These are phyloP conservation scores for Phellopilus nigrolimitatus DNA, from an alignment of 1,284 basidiomycete species.

Conservation along the genomic window DNA sequence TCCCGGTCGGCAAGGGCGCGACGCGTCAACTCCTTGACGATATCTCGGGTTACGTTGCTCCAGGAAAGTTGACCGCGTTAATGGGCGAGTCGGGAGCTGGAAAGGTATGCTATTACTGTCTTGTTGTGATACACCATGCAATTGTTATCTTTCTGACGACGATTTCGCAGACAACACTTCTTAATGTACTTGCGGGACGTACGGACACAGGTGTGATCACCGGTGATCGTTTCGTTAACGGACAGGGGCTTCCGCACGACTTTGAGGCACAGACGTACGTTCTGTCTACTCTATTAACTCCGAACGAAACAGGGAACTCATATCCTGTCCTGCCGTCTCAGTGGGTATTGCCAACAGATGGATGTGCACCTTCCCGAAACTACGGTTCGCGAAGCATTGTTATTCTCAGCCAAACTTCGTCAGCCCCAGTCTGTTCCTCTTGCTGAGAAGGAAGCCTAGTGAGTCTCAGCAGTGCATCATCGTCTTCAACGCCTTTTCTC, in stretches of 20 bases:
- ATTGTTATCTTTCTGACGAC: no score
- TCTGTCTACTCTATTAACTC: slow-evolving; percentile 1
- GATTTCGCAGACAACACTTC: slow-evolving; percentile 64
- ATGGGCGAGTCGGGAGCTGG: slow-evolving; percentile 83
- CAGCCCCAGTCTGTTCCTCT: slow-evolving; percentile 66
- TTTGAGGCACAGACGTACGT: slow-evolving; percentile 68
- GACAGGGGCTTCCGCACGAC: slow-evolving; percentile 61
- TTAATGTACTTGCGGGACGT: slow-evolving; percentile 82
- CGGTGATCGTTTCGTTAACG: slow-evolving; percentile 79
- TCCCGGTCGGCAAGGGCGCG: slow-evolving; percentile 52
- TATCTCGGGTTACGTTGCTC: slow-evolving; percentile 80
- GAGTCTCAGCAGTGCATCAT: no score
- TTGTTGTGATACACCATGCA: slow-evolving; percentile 25
- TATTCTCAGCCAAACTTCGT: slow-evolving; percentile 78
- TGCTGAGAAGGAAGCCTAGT: slow-evolving; percentile 78
- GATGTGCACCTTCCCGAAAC: slow-evolving; percentile 67
- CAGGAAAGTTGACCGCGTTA: slow-evolving; percentile 72
- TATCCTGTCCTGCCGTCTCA: slow-evolving; percentile 25
- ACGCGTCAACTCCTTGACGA: slow-evolving; percentile 65
- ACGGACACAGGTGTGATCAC: slow-evolving; percentile 76
- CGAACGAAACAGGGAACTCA: not conserved
- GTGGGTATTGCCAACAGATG: slow-evolving; percentile 77
- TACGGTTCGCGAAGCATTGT: slow-evolving; percentile 80
- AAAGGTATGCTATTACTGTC: slow-evolving; percentile 55
- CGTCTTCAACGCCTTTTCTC: not conserved